Percentiles rank a stretch among this genome's conserved stretches.
Conservation (phyloP, 1,139 yeast species). For the Suhomyces kunorum region DNA sequence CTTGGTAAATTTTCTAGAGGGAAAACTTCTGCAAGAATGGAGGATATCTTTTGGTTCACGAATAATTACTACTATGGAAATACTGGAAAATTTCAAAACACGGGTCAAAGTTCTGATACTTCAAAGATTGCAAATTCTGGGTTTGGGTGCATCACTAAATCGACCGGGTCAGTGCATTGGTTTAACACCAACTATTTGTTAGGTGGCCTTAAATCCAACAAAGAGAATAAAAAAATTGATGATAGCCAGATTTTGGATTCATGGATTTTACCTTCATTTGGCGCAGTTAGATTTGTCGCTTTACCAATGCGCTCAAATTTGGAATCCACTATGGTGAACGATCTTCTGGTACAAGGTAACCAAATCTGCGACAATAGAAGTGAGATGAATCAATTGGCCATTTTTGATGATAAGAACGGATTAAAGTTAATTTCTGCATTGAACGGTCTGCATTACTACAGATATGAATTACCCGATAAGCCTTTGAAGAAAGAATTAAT, state of each 20-base stretch:
- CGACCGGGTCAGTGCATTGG: slow-evolving; percentile 67
- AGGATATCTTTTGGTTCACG: slow-evolving; percentile 56
- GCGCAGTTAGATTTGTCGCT: slow-evolving; percentile 34
- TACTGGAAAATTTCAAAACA: neutral
- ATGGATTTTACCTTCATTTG: slow-evolving; percentile 43
- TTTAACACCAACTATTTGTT: slow-evolving; percentile 47
- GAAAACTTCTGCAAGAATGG: slow-evolving; percentile 58
- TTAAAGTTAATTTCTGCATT: slow-evolving; percentile 44
- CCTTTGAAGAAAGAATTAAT: slow-evolving; percentile 16
- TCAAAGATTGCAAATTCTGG: slow-evolving; percentile 36
- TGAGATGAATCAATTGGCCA: slow-evolving; percentile 37
- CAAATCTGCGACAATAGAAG: neutral
- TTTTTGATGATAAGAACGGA: slow-evolving; percentile 37
- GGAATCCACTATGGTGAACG: slow-evolving; percentile 2
- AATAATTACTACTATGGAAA: slow-evolving; percentile 19
- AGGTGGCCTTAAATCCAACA: slow-evolving; percentile 31
- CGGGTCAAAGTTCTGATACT: neutral
- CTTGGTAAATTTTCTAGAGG: slow-evolving; percentile 66
- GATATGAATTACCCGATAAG: slow-evolving; percentile 44
- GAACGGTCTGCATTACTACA: slow-evolving; percentile 46
- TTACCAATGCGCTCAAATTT: slow-evolving; percentile 23
- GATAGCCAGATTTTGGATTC: slow-evolving; percentile 32
- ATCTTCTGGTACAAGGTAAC: neutral
- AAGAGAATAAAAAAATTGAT: neutral
- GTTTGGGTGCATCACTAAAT: slow-evolving; percentile 56